Evolutionary conservation across 2,329 filamentous ascomycete genomes (phyloP).

Genomic region (Hymenoscyphus salicellus): DNA sequence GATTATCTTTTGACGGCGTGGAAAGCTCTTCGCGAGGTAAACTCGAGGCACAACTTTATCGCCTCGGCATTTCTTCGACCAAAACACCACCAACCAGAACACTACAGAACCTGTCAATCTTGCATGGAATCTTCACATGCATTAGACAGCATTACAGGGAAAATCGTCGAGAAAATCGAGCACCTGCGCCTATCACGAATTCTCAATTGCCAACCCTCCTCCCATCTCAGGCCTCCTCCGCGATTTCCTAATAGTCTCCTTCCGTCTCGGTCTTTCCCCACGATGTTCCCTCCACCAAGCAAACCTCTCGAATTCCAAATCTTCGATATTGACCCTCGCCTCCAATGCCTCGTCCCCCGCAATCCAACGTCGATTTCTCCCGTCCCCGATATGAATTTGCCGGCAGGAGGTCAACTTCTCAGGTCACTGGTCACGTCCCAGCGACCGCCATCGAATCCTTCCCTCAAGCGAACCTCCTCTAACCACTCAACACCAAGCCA

Average conservation of each 20-base stretch:
- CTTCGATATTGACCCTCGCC: background rate
- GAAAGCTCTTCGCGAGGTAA: background rate
- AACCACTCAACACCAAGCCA: background rate
- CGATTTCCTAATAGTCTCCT: background rate
- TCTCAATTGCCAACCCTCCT: background rate
- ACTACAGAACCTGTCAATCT: background rate
- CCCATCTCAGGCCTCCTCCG: background rate
- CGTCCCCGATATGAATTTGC: slow-evolving; percentile 3
- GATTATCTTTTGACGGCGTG: background rate
- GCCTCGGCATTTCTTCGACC: background rate
- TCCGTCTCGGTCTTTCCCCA: background rate
- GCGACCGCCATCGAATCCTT: background rate
- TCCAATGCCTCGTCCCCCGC: background rate
- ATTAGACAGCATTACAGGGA: no score
- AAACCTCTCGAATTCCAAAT: background rate
- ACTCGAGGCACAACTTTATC: background rate
- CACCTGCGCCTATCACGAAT: no score
- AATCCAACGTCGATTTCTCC: background rate
- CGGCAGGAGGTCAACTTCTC: background rate
- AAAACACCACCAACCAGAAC: background rate
- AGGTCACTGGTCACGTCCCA: background rate
- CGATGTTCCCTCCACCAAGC: background rate
- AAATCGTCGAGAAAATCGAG: no score
- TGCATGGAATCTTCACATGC: no score
- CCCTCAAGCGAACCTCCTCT: background rate